phyloP scores from a whole-genome alignment of 2,329 filamentous ascomycete species.

The Pyrenochaeta sp. region DNA sequence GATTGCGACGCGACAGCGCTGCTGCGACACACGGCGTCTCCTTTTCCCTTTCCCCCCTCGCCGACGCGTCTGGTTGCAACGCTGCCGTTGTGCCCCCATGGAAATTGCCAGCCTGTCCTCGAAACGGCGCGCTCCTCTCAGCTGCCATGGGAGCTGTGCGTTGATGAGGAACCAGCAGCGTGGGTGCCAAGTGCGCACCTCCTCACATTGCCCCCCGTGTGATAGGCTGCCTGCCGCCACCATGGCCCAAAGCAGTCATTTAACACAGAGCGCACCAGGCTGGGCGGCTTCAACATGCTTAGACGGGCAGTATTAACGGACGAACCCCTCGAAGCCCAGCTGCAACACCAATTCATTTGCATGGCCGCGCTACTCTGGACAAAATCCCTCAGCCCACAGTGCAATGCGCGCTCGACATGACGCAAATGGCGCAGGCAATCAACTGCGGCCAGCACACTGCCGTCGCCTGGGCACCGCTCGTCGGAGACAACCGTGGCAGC shows the following conservation, averaged over 20 bases:
- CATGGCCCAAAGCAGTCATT: constrained; percentile 13
- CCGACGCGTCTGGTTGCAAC: constrained; percentile 15
- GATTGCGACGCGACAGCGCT: constrained; percentile 18
- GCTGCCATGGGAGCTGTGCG: constrained; percentile 17
- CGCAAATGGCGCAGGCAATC: constrained; percentile 27
- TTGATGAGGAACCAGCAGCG: constrained; percentile 16
- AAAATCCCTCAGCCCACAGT: constrained; percentile 20
- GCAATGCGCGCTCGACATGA: constrained; percentile 21
- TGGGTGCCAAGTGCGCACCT: constrained; percentile 25
- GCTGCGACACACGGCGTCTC: constrained; percentile 37
- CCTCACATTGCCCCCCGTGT: constrained; percentile 14
- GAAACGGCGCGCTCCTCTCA: constrained; percentile 15
- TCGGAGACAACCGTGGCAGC: not conserved
- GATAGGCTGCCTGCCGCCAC: constrained; percentile 18
- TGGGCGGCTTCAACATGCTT: constrained; percentile 15
- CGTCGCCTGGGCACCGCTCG: constrained; percentile 1
- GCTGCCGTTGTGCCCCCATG: constrained; percentile 17
- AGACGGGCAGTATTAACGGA: constrained; percentile 25
- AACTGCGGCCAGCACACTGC: constrained; percentile 24
- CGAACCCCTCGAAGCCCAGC: constrained; percentile 25
- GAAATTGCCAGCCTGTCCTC: constrained; percentile 21
- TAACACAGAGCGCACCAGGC: constrained; percentile 9
- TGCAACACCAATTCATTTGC: constrained; percentile 30
- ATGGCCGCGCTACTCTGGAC: constrained; percentile 17
- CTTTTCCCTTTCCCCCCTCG: constrained; percentile 24